These are phyloP conservation scores for Allium sativum DNA, from an alignment of 106 monocot species.

Conservation along the genomic window DNA sequence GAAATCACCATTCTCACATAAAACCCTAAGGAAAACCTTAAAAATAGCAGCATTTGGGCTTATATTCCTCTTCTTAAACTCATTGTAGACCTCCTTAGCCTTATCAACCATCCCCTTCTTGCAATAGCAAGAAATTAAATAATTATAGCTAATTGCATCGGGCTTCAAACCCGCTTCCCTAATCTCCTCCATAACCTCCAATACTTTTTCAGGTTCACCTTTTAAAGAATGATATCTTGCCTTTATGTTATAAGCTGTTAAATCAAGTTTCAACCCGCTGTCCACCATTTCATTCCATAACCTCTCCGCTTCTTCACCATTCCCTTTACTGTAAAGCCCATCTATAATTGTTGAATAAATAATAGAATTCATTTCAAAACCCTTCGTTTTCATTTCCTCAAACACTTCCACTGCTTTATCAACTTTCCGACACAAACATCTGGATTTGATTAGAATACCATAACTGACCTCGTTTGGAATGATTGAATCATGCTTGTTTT, in stretches of 20 bases:
- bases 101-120: conserved; percentile 40
- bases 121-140: conserved; percentile 52
- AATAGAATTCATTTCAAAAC: conserved; percentile 6
- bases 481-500: conserved; percentile 30
- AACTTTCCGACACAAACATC: conserved; percentile 16
- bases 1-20: conserved; percentile 57
- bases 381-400: conserved; percentile 29
- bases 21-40: conserved; percentile 27
- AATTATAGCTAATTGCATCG: conserved; percentile 50
- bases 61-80: conserved; percentile 1
- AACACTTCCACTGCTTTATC: conserved; percentile 15
- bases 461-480: conserved; percentile 31
- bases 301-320: conserved; percentile 36
- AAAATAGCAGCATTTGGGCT: conserved; percentile 37
- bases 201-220: conserved; percentile 32
- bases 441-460: conserved; percentile 31
- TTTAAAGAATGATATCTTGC: conserved; percentile 27
- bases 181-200: conserved; percentile 45
- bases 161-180: conserved; percentile 46
- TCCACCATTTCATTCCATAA: conserved; percentile 58
- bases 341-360: conserved; percentile 40
- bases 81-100: conserved; percentile 47
- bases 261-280: conserved; percentile 46
- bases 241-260: conserved; percentile 44
- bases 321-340: conserved; percentile 35